A percentile compares a stretch with the other conserved stretches of the same genome.
Evolutionary conservation across 2,329 filamentous ascomycete species (phyloP).

Genomic region (Xylariaceae sp.): DNA sequence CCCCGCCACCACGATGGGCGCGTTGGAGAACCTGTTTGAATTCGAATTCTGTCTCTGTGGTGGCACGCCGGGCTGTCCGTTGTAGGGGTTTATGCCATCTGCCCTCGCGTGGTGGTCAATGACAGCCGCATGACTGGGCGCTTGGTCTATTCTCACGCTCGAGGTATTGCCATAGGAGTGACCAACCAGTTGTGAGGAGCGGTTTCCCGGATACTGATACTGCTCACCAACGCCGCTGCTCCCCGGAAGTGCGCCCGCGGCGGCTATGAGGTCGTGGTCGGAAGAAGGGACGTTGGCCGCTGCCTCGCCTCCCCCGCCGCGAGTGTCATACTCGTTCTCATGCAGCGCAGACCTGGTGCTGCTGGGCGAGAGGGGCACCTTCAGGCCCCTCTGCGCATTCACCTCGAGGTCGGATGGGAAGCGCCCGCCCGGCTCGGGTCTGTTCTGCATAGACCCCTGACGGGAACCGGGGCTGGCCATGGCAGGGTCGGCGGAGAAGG

Average conservation of each 20-base stretch:
- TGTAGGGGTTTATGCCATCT: constrained; percentile 53
- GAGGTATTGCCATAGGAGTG: constrained; percentile 38
- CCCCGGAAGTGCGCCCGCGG: constrained; percentile 47
- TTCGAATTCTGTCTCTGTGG: no score
- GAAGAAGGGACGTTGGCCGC: constrained; percentile 14
- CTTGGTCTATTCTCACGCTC: constrained; percentile 38
- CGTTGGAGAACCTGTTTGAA: constrained; percentile 11
- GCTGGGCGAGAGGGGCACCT: constrained; percentile 70
- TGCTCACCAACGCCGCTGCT: constrained; percentile 33
- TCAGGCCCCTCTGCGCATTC: constrained; percentile 69
- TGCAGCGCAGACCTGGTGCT: constrained; percentile 65
- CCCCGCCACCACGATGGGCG: constrained; percentile 14
- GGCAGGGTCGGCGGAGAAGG: constrained; percentile 49
- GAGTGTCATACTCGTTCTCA: constrained; percentile 17
- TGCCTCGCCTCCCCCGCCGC: no score
- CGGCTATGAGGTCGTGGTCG: constrained; percentile 53
- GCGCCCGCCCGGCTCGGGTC: constrained; percentile 86
- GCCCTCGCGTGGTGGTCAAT: constrained; percentile 42
- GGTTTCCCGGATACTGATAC: constrained; percentile 21
- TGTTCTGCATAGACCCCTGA: constrained; percentile 47
- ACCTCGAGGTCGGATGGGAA: constrained; percentile 93
- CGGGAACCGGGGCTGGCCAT: constrained; percentile 38
- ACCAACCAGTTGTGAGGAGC: constrained; percentile 18
- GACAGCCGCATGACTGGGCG: constrained; percentile 42
- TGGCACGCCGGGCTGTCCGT: constrained; percentile 32